Evolutionary conservation across 805 yeast species (phyloP), one percentile per base, ranked within the genome.

Genomic region (Starmerella gropengiesseri): DNA sequence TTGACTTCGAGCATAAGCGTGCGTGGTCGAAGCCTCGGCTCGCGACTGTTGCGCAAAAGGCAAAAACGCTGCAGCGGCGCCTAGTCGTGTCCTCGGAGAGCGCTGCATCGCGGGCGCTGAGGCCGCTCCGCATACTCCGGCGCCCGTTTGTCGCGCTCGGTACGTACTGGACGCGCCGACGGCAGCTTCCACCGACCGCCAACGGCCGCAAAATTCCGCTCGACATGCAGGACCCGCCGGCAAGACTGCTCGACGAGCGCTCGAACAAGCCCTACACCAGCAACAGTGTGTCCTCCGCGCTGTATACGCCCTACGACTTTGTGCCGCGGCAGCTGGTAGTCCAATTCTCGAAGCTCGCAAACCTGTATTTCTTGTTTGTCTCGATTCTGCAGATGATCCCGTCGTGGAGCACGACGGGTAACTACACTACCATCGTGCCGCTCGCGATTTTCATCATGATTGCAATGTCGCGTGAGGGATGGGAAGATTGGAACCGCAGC

Each of bases 371-470:
- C 62, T 64, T 91, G 72, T 69, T 77, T 3, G 91, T 91, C 14
- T 87, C 97, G 2, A 81, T 91, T 48, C 67, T 91, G 67, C 98
- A 91, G 59, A 78, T 89, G 87, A 79, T 91, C 37, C 97, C 98
- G 0, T 75, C 86, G 2, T 91, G 95, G 96, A 84, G 95, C 1
- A 85, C 98, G 5, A 91, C 98, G 0, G 98, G 97, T 46, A 81
- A 86, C 11, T 85, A 77, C 58, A 91, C 97, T 3, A 91, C 98
- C 2, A 89, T 91, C 53, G 71, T 87, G 31, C 97, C 98, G 2
- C 67, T 91, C 44, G 65, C 78, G 60, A 72, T 91, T 5, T 91
- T 91, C 60, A 83, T 91, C 64, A 68, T 84, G 7, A 82, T 91
- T 21, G 84, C 97, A 0, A 86, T 89, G 63, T 73, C 80, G 7